Conservation (phyloP, 2,329 filamentous ascomycete species). For the Madurella mycetomatis region DNA sequence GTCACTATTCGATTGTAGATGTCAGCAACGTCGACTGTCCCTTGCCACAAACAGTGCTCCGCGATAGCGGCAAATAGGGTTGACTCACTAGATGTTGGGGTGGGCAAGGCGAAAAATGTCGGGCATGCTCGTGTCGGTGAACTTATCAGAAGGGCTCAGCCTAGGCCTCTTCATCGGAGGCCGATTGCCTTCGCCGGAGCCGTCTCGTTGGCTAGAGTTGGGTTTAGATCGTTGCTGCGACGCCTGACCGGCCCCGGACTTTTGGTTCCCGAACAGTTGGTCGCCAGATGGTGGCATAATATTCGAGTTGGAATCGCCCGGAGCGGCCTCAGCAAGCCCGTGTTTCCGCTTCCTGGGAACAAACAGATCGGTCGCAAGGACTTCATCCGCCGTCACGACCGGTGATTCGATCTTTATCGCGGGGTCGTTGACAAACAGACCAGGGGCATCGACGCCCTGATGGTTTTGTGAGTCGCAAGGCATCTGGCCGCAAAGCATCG, state of each 20-base stretch:
- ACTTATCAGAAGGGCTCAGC: conserved; percentile 17
- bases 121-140: conserved; percentile 27
- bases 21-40: conserved; percentile 19
- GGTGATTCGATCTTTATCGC: conserved; percentile 19
- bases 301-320: background rate
- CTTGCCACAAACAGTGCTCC: background rate
- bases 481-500: conserved; percentile 17
- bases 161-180: conserved; percentile 22
- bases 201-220: conserved; percentile 1
- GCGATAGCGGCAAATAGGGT: conserved; percentile 12
- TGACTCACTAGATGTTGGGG: conserved; percentile 27
- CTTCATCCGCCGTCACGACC: conserved; percentile 6
- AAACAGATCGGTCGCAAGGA: conserved; percentile 8
- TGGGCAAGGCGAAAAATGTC: conserved; percentile 28
- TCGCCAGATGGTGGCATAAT: background rate
- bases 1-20: conserved; percentile 22
- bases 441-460: background rate
- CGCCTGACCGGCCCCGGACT: background rate
- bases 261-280: background rate
- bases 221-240: background rate
- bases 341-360: conserved; percentile 16
- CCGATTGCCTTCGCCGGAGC: conserved; percentile 12
- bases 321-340: conserved; percentile 8
- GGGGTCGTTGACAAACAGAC: background rate
- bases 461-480: conserved; percentile 5